A percentile compares a stretch with the other conserved stretches of the same genome.
phyloP scores from a whole-genome alignment of 345 rosid genomes.

The Combretum micranthum region DNA sequence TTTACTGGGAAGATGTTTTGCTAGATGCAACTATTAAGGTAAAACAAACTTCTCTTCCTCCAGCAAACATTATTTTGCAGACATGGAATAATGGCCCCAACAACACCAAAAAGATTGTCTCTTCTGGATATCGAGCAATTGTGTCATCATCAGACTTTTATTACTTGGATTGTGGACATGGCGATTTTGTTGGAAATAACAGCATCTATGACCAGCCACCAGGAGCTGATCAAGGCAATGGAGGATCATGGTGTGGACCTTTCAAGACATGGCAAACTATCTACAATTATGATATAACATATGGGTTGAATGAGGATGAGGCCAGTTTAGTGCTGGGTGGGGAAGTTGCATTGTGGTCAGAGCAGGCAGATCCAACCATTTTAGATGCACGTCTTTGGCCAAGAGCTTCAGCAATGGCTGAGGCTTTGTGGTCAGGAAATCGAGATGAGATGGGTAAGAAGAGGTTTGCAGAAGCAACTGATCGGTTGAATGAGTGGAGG shows the following conservation, averaged over 20 bases:
- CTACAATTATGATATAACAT: slow-evolving; percentile 70
- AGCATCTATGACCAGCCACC: slow-evolving; percentile 48
- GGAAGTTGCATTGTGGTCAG: slow-evolving; percentile 94
- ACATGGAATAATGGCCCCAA: slow-evolving; percentile 74
- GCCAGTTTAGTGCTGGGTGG: slow-evolving; percentile 73
- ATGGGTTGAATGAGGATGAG: slow-evolving; percentile 61
- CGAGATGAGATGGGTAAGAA: slow-evolving; percentile 52
- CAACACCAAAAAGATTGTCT: slow-evolving; percentile 57
- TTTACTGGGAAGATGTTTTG: slow-evolving; percentile 84
- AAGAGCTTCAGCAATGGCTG: slow-evolving; percentile 72
- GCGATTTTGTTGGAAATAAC: slow-evolving; percentile 63
- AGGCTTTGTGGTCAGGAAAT: slow-evolving; percentile 83
- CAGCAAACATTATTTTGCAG: slow-evolving; percentile 58
- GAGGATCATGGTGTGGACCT: slow-evolving; percentile 84
- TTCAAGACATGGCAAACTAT: slow-evolving; percentile 89
- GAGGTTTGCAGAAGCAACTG: slow-evolving; percentile 62
- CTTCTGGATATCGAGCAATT: slow-evolving; percentile 68
- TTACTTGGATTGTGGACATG: slow-evolving; percentile 85
- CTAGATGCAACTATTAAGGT: slow-evolving; percentile 45
- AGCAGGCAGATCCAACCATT: slow-evolving; percentile 67
- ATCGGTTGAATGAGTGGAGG: slow-evolving; percentile 81
- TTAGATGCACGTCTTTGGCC: slow-evolving; percentile 78
- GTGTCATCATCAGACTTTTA: slow-evolving; percentile 81
- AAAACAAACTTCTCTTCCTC: slow-evolving; percentile 40
- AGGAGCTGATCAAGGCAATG: slow-evolving; percentile 12